These are phyloP conservation scores for Trichoderma oligosporum DNA, from an alignment of 2,329 filamentous ascomycete species.

Conservation along the genomic window DNA sequence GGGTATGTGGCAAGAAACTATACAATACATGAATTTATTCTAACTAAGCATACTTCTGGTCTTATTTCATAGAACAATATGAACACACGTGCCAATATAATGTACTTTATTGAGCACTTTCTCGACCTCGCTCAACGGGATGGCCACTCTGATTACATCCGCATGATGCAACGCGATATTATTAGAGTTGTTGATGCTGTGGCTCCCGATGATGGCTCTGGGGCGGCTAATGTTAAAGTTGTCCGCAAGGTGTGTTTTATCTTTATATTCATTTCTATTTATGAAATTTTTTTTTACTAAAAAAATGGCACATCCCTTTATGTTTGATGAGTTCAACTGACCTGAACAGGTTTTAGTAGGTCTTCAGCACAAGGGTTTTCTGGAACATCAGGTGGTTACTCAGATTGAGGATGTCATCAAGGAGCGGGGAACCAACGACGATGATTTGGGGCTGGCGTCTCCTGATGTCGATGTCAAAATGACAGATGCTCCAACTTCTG, in stretches of 20 bases:
- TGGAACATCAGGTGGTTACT: constrained; percentile 68
- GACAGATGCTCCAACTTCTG: constrained; percentile 40
- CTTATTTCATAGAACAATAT: constrained; percentile 66
- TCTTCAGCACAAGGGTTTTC: constrained; percentile 65
- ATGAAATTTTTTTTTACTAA: not conserved
- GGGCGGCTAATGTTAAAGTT: constrained; percentile 90
- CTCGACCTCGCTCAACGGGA: constrained; percentile 80
- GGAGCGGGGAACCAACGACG: constrained; percentile 65
- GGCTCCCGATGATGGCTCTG: constrained; percentile 78
- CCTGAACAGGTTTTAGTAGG: constrained; percentile 60
- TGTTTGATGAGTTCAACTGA: not conserved
- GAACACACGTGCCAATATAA: constrained; percentile 97
- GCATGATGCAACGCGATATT: constrained; percentile 94
- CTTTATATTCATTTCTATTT: not conserved
- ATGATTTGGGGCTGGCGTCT: constrained; percentile 53
- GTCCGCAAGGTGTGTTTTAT: constrained; percentile 67
- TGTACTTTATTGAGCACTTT: constrained; percentile 97
- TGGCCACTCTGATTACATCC: constrained; percentile 74
- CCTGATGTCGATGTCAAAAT: constrained; percentile 44
- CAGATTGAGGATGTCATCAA: constrained; percentile 83
- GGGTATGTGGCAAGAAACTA: constrained; percentile 42
- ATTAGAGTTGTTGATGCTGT: constrained; percentile 88
- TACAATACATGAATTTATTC: not conserved
- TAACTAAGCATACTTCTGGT: not conserved
- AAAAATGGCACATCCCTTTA: not conserved